Evolutionary conservation across 2,329 filamentous ascomycete genomes (phyloP).

Genomic region (Colletotrichum echinochloae): DNA sequence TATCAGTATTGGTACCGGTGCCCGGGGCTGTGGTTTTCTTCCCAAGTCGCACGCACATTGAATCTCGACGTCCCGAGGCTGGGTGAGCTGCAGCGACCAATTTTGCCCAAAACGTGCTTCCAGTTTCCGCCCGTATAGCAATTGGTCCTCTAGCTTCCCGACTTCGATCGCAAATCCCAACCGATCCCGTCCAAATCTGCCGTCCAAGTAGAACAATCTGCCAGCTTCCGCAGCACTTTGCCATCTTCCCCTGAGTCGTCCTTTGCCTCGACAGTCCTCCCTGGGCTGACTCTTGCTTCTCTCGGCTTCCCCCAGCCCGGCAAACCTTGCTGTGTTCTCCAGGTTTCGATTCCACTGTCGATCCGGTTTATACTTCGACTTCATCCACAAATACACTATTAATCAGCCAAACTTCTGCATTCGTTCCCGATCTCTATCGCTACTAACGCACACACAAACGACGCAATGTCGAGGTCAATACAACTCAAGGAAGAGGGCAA

Average conservation of each 20-base stretch:
- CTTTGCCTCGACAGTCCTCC: background rate
- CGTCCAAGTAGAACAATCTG: background rate
- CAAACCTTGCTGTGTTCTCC: background rate
- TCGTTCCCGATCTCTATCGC: background rate
- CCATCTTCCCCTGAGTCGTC: background rate
- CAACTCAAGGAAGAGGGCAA: constrained; percentile 71
- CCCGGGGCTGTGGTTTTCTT: background rate
- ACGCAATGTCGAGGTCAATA: constrained; percentile 48
- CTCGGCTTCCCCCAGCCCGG: background rate
- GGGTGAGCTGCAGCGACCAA: constrained; percentile 9
- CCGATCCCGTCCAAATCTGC: background rate
- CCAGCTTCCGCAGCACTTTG: background rate
- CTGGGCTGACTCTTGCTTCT: background rate
- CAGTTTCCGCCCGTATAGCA: background rate
- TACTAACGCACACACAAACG: background rate
- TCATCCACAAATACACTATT: background rate
- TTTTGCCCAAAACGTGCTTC: constrained; percentile 9
- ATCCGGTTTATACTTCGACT: background rate
- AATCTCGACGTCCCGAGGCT: constrained; percentile 13
- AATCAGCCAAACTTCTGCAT: background rate
- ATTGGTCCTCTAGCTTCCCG: background rate
- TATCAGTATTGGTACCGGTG: constrained; percentile 8
- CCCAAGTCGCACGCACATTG: constrained; percentile 8
- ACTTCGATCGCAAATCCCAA: background rate
- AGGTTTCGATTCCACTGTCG: background rate